Percentiles rank a stretch among this genome's conserved stretches.
Conservation (phyloP, 495 filamentous ascomycete genomes). For the Annulohypoxylon maeteangense region DNA sequence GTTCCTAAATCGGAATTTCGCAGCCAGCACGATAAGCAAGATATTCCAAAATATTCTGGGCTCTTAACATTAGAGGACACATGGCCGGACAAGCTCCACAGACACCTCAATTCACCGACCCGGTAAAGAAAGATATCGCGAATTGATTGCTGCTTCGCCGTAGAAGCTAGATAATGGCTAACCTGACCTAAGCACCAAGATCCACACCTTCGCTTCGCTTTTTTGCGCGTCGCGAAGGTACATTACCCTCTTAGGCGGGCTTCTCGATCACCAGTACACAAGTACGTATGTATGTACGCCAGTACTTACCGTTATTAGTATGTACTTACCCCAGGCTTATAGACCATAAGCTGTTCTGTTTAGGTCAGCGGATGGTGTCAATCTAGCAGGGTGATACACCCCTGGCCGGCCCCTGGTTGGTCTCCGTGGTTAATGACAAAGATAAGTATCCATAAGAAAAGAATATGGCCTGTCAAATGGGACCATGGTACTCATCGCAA, state of each 20-base stretch:
- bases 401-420: conserved; percentile 20
- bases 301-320: background rate
- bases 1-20: conserved; percentile 8
- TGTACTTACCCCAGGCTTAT: conserved; percentile 30
- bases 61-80: conserved; percentile 12
- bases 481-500: conserved; percentile 30
- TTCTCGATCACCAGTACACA: conserved; percentile 10
- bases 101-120: conserved; percentile 14
- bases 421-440: conserved; percentile 19
- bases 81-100: conserved; percentile 13
- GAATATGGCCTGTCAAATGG: conserved; percentile 21
- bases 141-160: conserved; percentile 16
- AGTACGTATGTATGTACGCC: no score
- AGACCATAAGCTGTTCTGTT: conserved; percentile 26
- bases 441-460: conserved; percentile 24
- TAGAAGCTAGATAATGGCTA: conserved; percentile 22
- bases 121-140: conserved; percentile 7
- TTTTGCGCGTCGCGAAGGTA: conserved; percentile 28
- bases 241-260: conserved; percentile 16
- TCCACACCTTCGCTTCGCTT: conserved; percentile 33
- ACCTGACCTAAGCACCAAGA: conserved; percentile 18
- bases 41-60: conserved; percentile 1
- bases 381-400: conserved; percentile 26
- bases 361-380: conserved; percentile 18
- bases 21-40: background rate